A percentile compares a stretch with the other conserved stretches of the same genome.
Conservation (phyloP, 306 rosid species). For the Rubus idaeus region DNA sequence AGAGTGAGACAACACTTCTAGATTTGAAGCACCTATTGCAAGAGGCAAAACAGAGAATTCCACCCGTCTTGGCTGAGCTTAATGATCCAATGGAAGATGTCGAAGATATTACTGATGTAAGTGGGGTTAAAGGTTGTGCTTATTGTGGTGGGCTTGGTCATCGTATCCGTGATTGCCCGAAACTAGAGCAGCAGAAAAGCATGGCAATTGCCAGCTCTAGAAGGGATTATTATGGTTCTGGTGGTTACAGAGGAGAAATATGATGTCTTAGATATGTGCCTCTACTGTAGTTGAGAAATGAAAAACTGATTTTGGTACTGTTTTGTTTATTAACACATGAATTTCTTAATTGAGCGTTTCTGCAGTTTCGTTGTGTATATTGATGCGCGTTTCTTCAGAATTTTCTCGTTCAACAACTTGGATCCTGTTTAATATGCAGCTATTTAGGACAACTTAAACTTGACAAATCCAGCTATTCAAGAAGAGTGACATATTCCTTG, state of each 20-base stretch:
- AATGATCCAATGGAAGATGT: constrained; percentile 88
- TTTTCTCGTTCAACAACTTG: neutral
- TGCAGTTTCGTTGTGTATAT: neutral
- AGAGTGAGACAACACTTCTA: constrained; percentile 89
- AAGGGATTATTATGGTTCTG: constrained; percentile 87
- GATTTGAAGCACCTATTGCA: constrained; percentile 93
- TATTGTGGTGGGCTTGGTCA: constrained; percentile 98
- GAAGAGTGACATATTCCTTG: neutral
- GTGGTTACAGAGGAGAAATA: constrained; percentile 90
- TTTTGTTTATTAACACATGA: neutral
- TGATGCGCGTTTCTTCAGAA: neutral
- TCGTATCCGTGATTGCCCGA: constrained; percentile 83
- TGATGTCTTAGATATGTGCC: constrained; percentile 27
- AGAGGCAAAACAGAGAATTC: constrained; percentile 97
- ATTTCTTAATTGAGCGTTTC: neutral
- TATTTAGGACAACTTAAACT: neutral
- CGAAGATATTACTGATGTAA: constrained; percentile 59
- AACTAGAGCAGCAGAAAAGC: constrained; percentile 85
- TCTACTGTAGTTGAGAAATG: neutral
- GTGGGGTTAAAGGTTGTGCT: constrained; percentile 93
- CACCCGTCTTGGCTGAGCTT: constrained; percentile 87
- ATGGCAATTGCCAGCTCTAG: constrained; percentile 70
- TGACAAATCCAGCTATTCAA: neutral
- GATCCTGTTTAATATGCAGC: neutral
- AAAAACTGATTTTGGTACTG: neutral